Conservation (phyloP, 306 rosid genomes). For the Vigna angularis region DNA sequence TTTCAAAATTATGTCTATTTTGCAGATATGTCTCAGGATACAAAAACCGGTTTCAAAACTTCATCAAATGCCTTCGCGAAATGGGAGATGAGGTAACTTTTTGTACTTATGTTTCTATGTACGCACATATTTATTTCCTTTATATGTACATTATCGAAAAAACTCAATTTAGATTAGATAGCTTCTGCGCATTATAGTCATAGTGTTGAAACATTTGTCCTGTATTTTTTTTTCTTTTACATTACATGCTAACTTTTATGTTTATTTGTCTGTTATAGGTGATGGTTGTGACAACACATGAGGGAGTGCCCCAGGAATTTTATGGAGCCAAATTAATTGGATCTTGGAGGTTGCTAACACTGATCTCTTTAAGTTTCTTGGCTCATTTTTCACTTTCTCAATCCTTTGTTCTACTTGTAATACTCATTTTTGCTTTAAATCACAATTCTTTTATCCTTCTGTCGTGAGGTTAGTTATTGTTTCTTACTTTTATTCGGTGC, state of each 20-base stretch:
- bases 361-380: constrained; percentile 30
- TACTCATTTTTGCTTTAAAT: constrained; percentile 16
- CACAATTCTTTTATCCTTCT: not conserved
- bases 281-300: constrained; percentile 98
- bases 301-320: constrained; percentile 93
- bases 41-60: constrained; percentile 65
- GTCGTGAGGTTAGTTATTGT: not conserved
- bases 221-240: not conserved
- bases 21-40: constrained; percentile 66
- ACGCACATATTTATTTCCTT: constrained; percentile 28
- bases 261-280: constrained; percentile 61
- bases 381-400: constrained; percentile 13
- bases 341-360: constrained; percentile 79
- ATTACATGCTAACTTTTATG: constrained; percentile 32
- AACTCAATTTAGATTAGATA: constrained; percentile 3
- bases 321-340: constrained; percentile 94
- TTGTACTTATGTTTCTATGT: constrained; percentile 1
- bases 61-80: constrained; percentile 63
- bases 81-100: constrained; percentile 65
- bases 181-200: not conserved
- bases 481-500: constrained; percentile 30
- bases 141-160: not conserved
- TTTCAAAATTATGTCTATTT: constrained; percentile 18
- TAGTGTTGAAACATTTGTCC: constrained; percentile 19
- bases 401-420: constrained; percentile 21